Conservation (phyloP, 2,329 filamentous ascomycete genomes). For the Bipolaris victoriae region DNA sequence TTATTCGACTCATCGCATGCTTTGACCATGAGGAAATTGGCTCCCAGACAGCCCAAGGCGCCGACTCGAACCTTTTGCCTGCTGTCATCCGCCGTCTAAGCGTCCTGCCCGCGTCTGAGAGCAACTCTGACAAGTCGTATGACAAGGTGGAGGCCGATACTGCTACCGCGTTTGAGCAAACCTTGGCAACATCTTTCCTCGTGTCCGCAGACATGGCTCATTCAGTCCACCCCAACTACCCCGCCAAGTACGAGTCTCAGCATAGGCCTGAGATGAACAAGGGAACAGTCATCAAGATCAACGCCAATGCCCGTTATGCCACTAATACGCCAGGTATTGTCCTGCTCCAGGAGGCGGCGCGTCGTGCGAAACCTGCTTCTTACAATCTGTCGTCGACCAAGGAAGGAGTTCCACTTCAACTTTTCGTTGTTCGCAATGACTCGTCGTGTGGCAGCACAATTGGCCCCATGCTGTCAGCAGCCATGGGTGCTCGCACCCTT, state of each 20-base stretch:
- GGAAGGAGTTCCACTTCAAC: conserved; percentile 81
- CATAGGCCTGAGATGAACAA: conserved; percentile 96
- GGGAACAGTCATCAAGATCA: conserved; percentile 96
- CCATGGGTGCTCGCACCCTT: conserved; percentile 83
- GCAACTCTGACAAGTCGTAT: conserved; percentile 68
- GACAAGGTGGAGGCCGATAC: conserved; percentile 64
- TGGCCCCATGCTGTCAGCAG: conserved; percentile 91
- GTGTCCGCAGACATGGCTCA: conserved; percentile 98
- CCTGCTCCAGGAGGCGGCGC: conserved; percentile 84
- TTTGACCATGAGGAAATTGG: conserved; percentile 99
- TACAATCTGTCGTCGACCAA: conserved; percentile 53
- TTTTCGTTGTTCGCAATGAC: conserved; percentile 97
- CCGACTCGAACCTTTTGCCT: conserved; percentile 89
- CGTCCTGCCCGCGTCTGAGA: conserved; percentile 69
- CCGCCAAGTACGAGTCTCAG: conserved; percentile 85
- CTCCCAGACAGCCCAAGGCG: conserved; percentile 88
- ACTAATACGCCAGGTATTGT: conserved; percentile 97
- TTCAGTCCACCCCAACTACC: conserved; percentile 93
- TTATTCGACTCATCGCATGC: conserved; percentile 88
- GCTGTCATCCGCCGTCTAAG: conserved; percentile 86
- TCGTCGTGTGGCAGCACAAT: conserved; percentile 95
- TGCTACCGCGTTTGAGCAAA: conserved; percentile 90
- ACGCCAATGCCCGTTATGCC: conserved; percentile 95
- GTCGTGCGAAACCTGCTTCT: conserved; percentile 60
- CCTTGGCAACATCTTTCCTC: conserved; percentile 86